phyloP scores from a whole-genome alignment of 371 early-diverging fungal species.

The Batrachochytrium dendrobatidis region DNA sequence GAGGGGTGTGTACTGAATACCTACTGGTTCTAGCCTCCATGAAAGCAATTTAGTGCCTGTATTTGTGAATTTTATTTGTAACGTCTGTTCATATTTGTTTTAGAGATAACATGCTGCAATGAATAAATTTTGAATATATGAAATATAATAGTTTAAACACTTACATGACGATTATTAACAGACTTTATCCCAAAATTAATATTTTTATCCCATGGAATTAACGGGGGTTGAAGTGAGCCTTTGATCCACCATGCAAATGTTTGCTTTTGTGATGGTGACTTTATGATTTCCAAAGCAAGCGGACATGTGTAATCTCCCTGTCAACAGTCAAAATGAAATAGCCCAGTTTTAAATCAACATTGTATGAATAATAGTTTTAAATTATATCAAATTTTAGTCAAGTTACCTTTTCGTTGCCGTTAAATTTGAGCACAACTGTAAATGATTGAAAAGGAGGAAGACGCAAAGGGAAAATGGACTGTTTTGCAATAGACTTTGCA shows the following conservation, averaged over 20 bases:
- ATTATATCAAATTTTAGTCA: background rate
- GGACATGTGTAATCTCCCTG: slow-evolving; percentile 22
- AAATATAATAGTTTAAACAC: background rate
- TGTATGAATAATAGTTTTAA: background rate
- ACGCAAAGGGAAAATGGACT: background rate
- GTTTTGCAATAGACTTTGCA: background rate
- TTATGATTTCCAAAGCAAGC: slow-evolving; percentile 29
- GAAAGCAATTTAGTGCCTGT: slow-evolving; percentile 26
- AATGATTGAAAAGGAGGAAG: slow-evolving; percentile 22
- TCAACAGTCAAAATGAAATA: background rate
- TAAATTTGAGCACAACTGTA: slow-evolving; percentile 17
- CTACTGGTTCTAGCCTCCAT: slow-evolving; percentile 28
- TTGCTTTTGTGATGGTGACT: slow-evolving; percentile 24
- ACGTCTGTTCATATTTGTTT: slow-evolving; percentile 8
- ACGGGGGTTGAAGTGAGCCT: slow-evolving; percentile 35
- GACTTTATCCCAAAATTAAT: slow-evolving; percentile 44
- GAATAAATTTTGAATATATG: background rate
- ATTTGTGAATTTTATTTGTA: slow-evolving; percentile 38
- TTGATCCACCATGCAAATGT: slow-evolving; percentile 24
- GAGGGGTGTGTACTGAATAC: slow-evolving; percentile 19
- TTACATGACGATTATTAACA: slow-evolving; percentile 36
- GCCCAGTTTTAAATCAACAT: background rate
- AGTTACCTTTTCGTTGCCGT: slow-evolving; percentile 32
- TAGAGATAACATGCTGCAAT: background rate
- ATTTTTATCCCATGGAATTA: slow-evolving; percentile 33